Conservation (phyloP, 768 basidiomycete species). For the Leccinum variicolor region DNA sequence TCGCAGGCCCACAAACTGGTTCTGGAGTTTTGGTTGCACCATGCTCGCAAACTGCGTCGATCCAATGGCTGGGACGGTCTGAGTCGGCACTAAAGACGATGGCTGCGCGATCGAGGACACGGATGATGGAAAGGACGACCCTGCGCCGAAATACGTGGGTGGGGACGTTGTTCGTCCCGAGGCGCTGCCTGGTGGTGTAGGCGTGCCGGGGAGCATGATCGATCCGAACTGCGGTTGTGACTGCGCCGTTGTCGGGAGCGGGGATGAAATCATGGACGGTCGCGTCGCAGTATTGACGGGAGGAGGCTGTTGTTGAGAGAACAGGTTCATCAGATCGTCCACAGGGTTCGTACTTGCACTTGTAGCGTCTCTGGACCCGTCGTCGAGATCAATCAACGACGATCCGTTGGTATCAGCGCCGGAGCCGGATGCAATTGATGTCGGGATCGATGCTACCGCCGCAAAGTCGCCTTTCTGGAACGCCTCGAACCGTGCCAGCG, state of each 20-base stretch:
- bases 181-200: constrained; percentile 19
- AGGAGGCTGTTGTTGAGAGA: constrained; percentile 33
- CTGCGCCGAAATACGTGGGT: constrained; percentile 3
- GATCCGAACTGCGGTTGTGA: constrained; percentile 33
- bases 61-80: not conserved
- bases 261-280: constrained; percentile 18
- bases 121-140: not conserved
- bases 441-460: constrained; percentile 66
- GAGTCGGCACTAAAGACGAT: constrained; percentile 1
- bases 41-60: constrained; percentile 9
- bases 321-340: constrained; percentile 65
- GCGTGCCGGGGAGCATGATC: constrained; percentile 44
- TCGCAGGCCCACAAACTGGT: constrained; percentile 5
- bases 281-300: constrained; percentile 28
- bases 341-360: constrained; percentile 23
- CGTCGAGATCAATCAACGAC: constrained; percentile 81
- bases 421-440: constrained; percentile 44
- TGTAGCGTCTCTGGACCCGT: constrained; percentile 29
- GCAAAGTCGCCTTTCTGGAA: constrained; percentile 91
- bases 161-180: constrained; percentile 14
- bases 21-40: constrained; percentile 19
- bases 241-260: constrained; percentile 12
- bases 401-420: constrained; percentile 21
- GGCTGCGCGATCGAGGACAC: constrained; percentile 5
- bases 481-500: constrained; percentile 84